Evolutionary conservation across 129 eudicot genomes (phyloP).

Genomic region (Rutidosis leptorrhynchoides): DNA sequence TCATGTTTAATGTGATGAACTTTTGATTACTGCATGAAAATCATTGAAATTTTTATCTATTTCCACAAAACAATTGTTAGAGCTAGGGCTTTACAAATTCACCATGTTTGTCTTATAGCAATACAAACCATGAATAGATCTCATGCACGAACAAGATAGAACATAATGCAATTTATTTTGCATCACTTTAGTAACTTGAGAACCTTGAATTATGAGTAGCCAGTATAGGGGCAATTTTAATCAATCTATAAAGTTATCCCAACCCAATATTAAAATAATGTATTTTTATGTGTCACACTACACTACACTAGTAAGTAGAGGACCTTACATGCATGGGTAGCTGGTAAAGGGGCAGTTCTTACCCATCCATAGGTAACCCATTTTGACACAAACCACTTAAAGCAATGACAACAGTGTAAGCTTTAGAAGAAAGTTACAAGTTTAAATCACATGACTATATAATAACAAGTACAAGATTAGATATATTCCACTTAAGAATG

Average conservation of each 20-base stretch:
- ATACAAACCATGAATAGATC: not conserved
- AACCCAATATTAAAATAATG: not conserved
- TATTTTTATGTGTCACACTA: not conserved
- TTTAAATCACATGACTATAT: not conserved
- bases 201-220: not conserved
- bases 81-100: too few species aligned
- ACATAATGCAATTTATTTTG: not conserved
- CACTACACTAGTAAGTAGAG: not conserved
- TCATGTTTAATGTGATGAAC: constrained; percentile 1
- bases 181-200: not conserved
- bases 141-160: not conserved
- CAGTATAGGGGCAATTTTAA: not conserved
- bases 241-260: not conserved
- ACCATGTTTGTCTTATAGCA: not conserved
- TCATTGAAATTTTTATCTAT: not conserved
- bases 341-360: not conserved
- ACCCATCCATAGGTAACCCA: not conserved
- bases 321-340: not conserved
- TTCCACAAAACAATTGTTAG: not conserved
- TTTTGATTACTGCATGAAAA: not conserved
- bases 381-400: not conserved
- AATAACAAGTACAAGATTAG: not conserved
- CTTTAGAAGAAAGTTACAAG: too few species aligned
- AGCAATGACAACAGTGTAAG: not conserved
- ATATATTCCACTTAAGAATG: too few species aligned